Evolutionary conservation across 768 basidiomycete genomes (phyloP).

Genomic region (Tylopilus subfusipes): DNA sequence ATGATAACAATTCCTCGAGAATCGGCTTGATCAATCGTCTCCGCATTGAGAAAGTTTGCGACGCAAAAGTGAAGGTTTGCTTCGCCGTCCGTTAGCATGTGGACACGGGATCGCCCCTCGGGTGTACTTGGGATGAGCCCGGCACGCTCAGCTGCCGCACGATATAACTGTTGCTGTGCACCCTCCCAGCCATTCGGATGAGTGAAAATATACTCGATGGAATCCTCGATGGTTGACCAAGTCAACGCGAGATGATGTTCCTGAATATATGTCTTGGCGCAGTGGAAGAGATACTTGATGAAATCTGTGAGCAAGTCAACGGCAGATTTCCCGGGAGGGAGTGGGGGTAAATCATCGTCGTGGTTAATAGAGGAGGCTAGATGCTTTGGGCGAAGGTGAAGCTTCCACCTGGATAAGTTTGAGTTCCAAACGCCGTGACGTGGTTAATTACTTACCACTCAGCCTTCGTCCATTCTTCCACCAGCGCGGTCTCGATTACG

Average conservation of each 20-base stretch:
- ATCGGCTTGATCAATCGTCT: neutral
- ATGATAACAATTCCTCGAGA: neutral
- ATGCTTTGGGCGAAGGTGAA: neutral
- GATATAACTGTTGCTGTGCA: conserved; percentile 15
- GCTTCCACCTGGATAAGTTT: neutral
- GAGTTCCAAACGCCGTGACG: neutral
- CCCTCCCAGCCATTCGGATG: conserved; percentile 17
- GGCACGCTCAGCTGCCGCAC: conserved; percentile 16
- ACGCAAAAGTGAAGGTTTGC: neutral
- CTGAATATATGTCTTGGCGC: neutral
- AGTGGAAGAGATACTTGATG: neutral
- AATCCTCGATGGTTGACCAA: neutral
- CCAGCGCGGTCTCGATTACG: neutral
- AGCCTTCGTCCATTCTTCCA: neutral
- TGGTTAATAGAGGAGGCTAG: neutral
- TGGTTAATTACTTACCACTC: neutral
- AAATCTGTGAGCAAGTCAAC: neutral
- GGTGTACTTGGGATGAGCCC: conserved; percentile 14
- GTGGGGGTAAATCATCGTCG: neutral
- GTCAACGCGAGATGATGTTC: neutral
- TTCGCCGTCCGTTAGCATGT: conserved; percentile 1
- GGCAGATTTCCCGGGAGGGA: neutral
- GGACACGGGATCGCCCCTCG: conserved; percentile 14
- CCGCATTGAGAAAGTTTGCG: neutral
- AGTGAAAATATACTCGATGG: conserved; percentile 19